These are phyloP conservation scores for Silene conica DNA, from an alignment of 148 eudicot species.

Conservation along the genomic window DNA sequence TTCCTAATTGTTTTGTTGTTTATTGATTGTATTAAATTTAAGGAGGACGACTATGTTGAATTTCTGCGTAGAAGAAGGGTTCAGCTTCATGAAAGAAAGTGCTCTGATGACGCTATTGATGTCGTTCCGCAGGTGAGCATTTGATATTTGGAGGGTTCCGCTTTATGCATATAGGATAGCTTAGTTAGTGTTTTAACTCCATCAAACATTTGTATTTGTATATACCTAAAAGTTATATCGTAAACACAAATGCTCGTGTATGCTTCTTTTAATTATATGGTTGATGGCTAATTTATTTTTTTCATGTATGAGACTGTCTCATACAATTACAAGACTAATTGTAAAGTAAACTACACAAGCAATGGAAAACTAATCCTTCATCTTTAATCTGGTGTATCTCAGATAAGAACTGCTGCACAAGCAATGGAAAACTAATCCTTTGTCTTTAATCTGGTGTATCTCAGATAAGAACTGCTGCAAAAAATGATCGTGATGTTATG, in stretches of 20 bases:
- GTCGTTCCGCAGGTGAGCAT: slow-evolving; percentile 56
- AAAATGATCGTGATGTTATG: slow-evolving; percentile 85
- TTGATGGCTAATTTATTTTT: no score
- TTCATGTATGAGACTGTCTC: no score
- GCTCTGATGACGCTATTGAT: slow-evolving; percentile 53
- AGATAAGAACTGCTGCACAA: no score
- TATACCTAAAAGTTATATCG: no score
- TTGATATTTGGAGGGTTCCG: not conserved
- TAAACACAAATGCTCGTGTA: no score
- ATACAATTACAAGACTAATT: no score
- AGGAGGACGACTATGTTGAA: slow-evolving; percentile 90
- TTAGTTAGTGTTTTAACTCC: not conserved
- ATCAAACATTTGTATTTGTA: not conserved
- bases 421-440: no score
- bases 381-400: no score
- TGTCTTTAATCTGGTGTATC: not conserved
- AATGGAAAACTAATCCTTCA: no score
- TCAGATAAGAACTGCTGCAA: slow-evolving; percentile 74
- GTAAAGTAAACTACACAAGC: no score
- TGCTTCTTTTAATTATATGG: no score
- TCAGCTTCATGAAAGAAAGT: slow-evolving; percentile 60
- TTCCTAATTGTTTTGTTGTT: slow-evolving; percentile 10
- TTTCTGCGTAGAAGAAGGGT: slow-evolving; percentile 60
- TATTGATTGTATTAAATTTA: slow-evolving; percentile 3
- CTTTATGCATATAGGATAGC: not conserved